Conservation (phyloP, 129 eudicot species). For the Rutidosis leptorrhynchoides region DNA sequence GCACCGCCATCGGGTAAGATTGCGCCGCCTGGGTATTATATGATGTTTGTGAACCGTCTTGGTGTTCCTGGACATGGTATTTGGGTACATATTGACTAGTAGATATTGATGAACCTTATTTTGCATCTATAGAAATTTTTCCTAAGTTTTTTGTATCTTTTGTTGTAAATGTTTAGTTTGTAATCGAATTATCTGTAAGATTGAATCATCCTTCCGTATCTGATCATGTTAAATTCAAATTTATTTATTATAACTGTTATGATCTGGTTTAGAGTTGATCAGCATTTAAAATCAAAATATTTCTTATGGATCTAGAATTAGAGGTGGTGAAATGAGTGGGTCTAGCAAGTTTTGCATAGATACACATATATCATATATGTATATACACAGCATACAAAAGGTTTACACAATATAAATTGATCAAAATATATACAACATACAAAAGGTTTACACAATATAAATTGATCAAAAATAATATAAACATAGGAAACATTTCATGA, state of each 20-base stretch:
- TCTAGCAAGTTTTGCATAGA: neutral
- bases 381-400: neutral
- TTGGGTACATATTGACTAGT: conserved; percentile 57
- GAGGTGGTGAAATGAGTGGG: neutral
- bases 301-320: no score
- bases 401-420: neutral
- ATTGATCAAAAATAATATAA: neutral
- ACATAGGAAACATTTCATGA: neutral
- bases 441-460: neutral
- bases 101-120: neutral
- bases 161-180: neutral
- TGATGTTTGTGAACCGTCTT: conserved; percentile 51
- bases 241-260: no score
- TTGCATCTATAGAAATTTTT: neutral
- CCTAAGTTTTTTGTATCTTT: neutral
- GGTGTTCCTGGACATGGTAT: conserved; percentile 67
- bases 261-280: no score
- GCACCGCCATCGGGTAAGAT: conserved; percentile 57
- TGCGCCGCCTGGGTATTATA: conserved; percentile 85
- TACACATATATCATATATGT: no score
- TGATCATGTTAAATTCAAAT: neutral
- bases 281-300: no score
- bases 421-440: neutral
- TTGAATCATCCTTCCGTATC: neutral
- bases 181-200: neutral